These are phyloP conservation scores for Dactylis glomerata DNA, from an alignment of 176 grass and related monocot genomes.

Conservation along the genomic window DNA sequence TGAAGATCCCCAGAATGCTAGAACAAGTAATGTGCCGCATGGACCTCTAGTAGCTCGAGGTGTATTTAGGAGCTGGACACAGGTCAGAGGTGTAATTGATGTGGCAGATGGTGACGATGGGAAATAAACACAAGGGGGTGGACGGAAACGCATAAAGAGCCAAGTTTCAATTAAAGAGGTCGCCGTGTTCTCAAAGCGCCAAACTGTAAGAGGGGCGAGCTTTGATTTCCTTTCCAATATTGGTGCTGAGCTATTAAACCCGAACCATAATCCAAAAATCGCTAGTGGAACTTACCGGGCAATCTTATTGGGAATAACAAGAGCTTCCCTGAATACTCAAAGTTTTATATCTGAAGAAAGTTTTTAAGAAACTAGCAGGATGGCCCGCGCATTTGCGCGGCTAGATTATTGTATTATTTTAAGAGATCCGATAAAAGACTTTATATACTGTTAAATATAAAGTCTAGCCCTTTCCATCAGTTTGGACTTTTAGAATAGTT, in stretches of 20 bases:
- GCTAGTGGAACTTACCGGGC: too few species aligned
- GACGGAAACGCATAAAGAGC: background rate
- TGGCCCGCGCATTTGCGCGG: too few species aligned
- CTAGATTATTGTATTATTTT: too few species aligned
- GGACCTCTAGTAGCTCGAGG: conserved; percentile 19
- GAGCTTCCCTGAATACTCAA: too few species aligned
- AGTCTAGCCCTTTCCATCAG: too few species aligned
- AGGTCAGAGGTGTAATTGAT: conserved; percentile 15
- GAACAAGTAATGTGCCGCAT: conserved; percentile 18
- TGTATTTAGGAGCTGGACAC: conserved; percentile 29
- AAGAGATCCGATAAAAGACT: too few species aligned
- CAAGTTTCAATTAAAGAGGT: background rate
- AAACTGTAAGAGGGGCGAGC: background rate
- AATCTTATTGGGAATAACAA: too few species aligned
- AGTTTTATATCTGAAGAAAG: too few species aligned
- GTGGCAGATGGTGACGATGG: conserved; percentile 5
- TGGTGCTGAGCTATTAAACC: background rate
- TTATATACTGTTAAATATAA: too few species aligned
- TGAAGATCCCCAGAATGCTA: conserved; percentile 43
- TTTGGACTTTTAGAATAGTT: too few species aligned
- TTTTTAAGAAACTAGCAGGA: too few species aligned
- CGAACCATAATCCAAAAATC: too few species aligned
- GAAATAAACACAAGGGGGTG: background rate
- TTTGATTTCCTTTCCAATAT: background rate
- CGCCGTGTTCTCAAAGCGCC: background rate